A percentile compares a stretch with the other conserved stretches of the same genome.
Evolutionary conservation across 179 eudicot genomes (phyloP).

Genomic region (Amaranthus tricolor): DNA sequence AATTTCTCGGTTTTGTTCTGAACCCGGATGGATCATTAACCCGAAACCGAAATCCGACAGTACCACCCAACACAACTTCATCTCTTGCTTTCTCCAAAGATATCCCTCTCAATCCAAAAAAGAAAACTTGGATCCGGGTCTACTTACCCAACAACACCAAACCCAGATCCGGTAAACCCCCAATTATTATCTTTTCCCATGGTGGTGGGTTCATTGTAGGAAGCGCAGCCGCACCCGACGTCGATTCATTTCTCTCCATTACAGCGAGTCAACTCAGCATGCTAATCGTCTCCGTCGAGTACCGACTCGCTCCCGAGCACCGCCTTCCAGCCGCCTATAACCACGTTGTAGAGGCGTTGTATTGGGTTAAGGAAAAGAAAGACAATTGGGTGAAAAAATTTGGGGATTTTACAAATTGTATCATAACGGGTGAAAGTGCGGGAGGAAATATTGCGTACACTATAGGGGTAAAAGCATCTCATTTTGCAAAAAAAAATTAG

Average conservation of each 20-base stretch:
- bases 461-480: conserved; percentile 35
- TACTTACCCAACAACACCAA: conserved; percentile 25
- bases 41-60: conserved; percentile 14
- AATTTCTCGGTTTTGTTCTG: too few relatives aligned
- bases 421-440: conserved; percentile 47
- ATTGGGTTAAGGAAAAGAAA: conserved; percentile 25
- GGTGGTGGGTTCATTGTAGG: conserved; percentile 55
- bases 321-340: conserved; percentile 54
- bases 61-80: conserved; percentile 17
- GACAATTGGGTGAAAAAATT: conserved; percentile 42
- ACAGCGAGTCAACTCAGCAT: conserved; percentile 23
- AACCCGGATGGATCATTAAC: conserved; percentile 1
- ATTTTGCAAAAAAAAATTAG: conserved; percentile 16
- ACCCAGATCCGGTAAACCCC: conserved; percentile 16
- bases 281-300: conserved; percentile 45
- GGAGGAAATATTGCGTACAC: conserved; percentile 50
- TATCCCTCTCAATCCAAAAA: conserved; percentile 28
- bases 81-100: conserved; percentile 32
- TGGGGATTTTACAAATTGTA: conserved; percentile 40
- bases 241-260: conserved; percentile 26
- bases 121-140: conserved; percentile 36
- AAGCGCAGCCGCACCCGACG: conserved; percentile 18
- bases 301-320: conserved; percentile 51
- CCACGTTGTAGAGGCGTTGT: conserved; percentile 41
- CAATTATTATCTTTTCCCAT: conserved; percentile 39